phyloP scores from a whole-genome alignment of 805 yeast genomes.

The Myxozyma kluyveri region DNA sequence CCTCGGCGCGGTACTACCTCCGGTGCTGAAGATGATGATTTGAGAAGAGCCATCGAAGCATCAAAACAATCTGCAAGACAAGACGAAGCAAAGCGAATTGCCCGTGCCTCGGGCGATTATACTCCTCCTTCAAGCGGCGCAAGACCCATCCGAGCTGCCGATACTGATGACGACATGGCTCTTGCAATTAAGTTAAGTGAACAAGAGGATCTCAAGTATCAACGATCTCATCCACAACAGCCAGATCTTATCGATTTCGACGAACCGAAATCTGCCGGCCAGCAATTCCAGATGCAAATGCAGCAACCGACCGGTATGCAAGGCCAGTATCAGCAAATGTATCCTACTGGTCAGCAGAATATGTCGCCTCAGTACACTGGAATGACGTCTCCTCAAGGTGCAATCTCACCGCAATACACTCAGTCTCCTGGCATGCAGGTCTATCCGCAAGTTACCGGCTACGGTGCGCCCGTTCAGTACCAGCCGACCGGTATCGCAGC shows the following conservation, averaged over 20 bases:
- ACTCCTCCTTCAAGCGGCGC: no score
- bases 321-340: conserved; percentile 16
- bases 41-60: conserved; percentile 76
- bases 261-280: conserved; percentile 58
- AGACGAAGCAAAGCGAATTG: conserved; percentile 52
- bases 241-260: conserved; percentile 40
- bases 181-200: conserved; percentile 74
- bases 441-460: conserved; percentile 30
- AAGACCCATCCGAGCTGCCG: no score
- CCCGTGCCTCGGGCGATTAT: conserved; percentile 36
- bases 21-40: conserved; percentile 42
- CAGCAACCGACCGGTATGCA: conserved; percentile 48
- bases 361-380: conserved; percentile 16
- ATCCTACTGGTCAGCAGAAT: conserved; percentile 19
- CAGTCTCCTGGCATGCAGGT: conserved; percentile 22
- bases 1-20: conserved; percentile 1
- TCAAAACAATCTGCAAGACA: conserved; percentile 82
- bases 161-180: conserved; percentile 60
- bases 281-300: not conserved
- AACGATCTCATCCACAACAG: not conserved
- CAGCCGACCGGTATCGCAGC: conserved; percentile 34
- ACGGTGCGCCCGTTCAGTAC: conserved; percentile 42
- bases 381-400: conserved; percentile 8
- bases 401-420: conserved; percentile 20
- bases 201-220: conserved; percentile 49